phyloP scores from a whole-genome alignment of 352 stramenopile genomes.

The Phytophthora boehmeriae region DNA sequence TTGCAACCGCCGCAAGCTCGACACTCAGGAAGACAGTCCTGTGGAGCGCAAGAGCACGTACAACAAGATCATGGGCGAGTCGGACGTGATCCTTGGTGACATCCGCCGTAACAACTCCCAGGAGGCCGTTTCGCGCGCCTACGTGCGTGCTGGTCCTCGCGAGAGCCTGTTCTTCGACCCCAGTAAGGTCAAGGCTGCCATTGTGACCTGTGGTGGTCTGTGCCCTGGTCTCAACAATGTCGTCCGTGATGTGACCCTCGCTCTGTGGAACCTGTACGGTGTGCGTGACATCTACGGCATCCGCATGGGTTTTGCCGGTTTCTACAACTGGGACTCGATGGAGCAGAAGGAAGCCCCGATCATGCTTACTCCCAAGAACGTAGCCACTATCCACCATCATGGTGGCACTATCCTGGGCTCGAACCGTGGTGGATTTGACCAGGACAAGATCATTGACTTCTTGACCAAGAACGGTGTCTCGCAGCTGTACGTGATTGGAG shows the following conservation, averaged over 20 bases:
- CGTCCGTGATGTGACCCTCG: conserved; percentile 95
- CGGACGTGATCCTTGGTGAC: conserved; percentile 84
- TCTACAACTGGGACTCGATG: conserved; percentile 83
- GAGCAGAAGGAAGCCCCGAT: conserved; percentile 81
- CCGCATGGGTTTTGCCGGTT: conserved; percentile 81
- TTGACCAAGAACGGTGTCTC: conserved; percentile 90
- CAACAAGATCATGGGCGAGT: conserved; percentile 87
- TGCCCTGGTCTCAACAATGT: conserved; percentile 99
- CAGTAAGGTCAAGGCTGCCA: conserved; percentile 82
- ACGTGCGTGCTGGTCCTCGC: conserved; percentile 80
- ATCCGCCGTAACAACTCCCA: conserved; percentile 77
- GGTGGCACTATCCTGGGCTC: conserved; percentile 95
- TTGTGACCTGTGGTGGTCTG: conserved; percentile 94
- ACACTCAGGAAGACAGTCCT: conserved; percentile 64
- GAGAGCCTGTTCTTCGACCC: conserved; percentile 79
- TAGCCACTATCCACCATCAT: conserved; percentile 87
- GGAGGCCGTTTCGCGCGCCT: conserved; percentile 72
- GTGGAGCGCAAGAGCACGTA: conserved; percentile 80
- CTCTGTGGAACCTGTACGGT: conserved; percentile 89
- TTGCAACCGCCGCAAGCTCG: conserved; percentile 79
- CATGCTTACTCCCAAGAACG: conserved; percentile 72
- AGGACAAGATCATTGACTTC: conserved; percentile 97
- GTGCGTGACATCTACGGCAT: conserved; percentile 87
- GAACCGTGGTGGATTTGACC: conserved; percentile 96
- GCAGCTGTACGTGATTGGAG: conserved; percentile 97